Percentiles rank a stretch among this genome's conserved stretches.
Conservation (phyloP, 371 early-diverging fungal species). For the Circinella umbellata region DNA sequence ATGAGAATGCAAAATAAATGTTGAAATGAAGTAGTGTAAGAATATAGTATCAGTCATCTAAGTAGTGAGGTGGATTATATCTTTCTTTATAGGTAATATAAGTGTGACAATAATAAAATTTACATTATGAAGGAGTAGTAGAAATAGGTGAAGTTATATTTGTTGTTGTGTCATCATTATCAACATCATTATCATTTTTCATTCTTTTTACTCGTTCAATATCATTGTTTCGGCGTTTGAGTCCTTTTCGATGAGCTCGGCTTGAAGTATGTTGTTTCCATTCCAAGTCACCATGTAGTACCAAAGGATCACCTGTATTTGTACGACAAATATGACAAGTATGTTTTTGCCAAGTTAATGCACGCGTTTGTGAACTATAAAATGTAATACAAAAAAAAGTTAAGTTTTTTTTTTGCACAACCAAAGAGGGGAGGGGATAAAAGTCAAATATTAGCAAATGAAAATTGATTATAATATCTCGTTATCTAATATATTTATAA, state of each 20-base stretch:
- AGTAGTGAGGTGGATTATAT: no score
- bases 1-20: no score
- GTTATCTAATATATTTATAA: not conserved
- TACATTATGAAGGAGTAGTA: no score
- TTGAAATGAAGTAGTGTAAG: no score
- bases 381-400: not conserved
- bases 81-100: no score
- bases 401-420: not conserved
- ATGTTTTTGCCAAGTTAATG: slow-evolving; percentile 67
- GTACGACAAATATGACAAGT: slow-evolving; percentile 65
- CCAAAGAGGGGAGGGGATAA: not conserved
- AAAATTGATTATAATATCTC: no score
- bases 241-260: slow-evolving; percentile 61
- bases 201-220: slow-evolving; percentile 2
- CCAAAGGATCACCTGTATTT: slow-evolving; percentile 44
- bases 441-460: no score
- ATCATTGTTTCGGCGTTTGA: slow-evolving; percentile 30
- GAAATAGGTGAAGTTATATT: no score
- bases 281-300: slow-evolving; percentile 72
- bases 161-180: not conserved
- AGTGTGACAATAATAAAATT: no score
- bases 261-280: slow-evolving; percentile 71
- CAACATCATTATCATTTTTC: not conserved
- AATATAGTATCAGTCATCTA: no score
- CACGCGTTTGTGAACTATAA: slow-evolving; percentile 49